Base-by-base conservation (phyloP, 768 basidiomycete genomes). In the Leccinum uliginosum region DNA sequence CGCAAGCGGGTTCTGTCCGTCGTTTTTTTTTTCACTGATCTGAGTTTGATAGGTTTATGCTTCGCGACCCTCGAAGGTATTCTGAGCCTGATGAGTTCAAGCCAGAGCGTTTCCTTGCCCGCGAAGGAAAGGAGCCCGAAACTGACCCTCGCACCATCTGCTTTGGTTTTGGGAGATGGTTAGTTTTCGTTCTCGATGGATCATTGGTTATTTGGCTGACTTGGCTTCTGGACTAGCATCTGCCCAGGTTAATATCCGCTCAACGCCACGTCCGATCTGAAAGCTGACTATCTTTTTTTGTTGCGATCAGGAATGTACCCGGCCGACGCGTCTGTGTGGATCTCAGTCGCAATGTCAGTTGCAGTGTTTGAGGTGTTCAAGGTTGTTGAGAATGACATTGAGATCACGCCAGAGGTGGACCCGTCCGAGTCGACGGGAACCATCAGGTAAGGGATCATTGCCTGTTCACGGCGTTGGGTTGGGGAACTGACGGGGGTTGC, bases 141-240 rank as follows among this genome's bases (percentile, higher is more conserved):
- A 66, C 63, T 19, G 85, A 87, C 68, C 83, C 85, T 57, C 81
- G 81, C 54, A 76, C 76, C 49, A 66, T 84, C 48, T 84, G 81
- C 62, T 89, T 88, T 70, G 87, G 87, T 6, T 89, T 87, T 64
- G 87, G 87, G 50, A 75, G 87, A 71, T 79, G 87, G 65, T 71
- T 69, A 19, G 76, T 73, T 51, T 50, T 10, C 54, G 38, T 56
- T 51, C 49, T 53, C 32, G 51, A 54, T 27, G 7, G n/a, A 56
- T 48, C 26, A 24, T 46, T 30, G 14, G 48, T 46, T 49, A 58
- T 53, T 38, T 30, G 44, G 51, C 56, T 65, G 57, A 46, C 43
- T 21, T 26, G 58, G 38, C 43, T 21, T 26, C 30, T 29, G 19
- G 27, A 23, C 45, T 51, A 69, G 62, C 12, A 65, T 70, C 35